Conservation (phyloP, 768 basidiomycete genomes). For the Pholiota molesta region DNA sequence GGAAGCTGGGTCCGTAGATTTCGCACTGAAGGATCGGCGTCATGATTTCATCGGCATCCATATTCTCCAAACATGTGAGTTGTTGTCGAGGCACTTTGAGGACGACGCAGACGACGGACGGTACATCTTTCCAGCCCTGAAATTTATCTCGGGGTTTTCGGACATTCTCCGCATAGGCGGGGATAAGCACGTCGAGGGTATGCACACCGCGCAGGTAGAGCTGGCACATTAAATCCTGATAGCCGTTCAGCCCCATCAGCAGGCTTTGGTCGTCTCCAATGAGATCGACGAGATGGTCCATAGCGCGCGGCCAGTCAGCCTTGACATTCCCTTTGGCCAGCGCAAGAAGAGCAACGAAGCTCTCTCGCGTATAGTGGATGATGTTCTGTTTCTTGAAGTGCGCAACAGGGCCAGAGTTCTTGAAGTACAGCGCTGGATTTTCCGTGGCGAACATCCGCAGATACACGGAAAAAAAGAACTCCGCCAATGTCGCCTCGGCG, state of each 20-base stretch:
- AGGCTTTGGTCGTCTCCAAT: constrained; percentile 25
- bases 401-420: background rate
- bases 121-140: constrained; percentile 33
- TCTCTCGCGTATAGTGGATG: constrained; percentile 50
- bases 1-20: constrained; percentile 14
- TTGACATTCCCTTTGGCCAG: constrained; percentile 38
- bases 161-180: constrained; percentile 11
- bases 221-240: constrained; percentile 42
- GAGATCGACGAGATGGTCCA: constrained; percentile 36
- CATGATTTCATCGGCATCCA: constrained; percentile 15
- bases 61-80: constrained; percentile 28
- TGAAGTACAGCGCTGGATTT: constrained; percentile 17
- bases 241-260: constrained; percentile 30
- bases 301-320: constrained; percentile 44
- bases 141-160: constrained; percentile 27
- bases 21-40: constrained; percentile 41
- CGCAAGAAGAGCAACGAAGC: constrained; percentile 48
- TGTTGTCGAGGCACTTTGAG: constrained; percentile 38
- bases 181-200: constrained; percentile 13
- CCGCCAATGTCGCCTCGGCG: constrained; percentile 35
- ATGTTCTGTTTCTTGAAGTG: constrained; percentile 22
- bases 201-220: constrained; percentile 35
- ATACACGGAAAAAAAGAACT: constrained; percentile 46
- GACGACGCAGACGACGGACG: constrained; percentile 39
- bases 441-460: constrained; percentile 47